Evolutionary conservation across 148 eudicot species (phyloP).

Genomic region (Chenopodium berlandieri): DNA sequence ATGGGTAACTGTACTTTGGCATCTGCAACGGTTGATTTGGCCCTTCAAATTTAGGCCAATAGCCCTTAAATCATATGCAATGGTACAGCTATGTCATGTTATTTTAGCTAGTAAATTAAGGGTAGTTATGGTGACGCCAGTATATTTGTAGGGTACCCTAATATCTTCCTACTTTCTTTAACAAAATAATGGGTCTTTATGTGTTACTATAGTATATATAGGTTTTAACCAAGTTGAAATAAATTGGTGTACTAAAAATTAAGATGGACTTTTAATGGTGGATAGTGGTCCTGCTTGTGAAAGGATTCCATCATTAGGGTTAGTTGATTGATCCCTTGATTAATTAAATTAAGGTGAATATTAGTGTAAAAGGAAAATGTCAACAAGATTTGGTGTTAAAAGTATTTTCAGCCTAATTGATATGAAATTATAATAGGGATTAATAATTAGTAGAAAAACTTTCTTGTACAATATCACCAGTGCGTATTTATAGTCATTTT

Average conservation of each 20-base stretch:
- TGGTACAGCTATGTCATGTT: slow-evolving; percentile 13
- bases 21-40: slow-evolving; percentile 18
- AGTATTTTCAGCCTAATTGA: too few relatives aligned
- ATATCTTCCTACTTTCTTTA: slow-evolving; percentile 9
- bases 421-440: too few relatives aligned
- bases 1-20: slow-evolving; percentile 3
- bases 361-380: background rate
- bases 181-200: background rate
- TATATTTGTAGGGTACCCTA: slow-evolving; percentile 7
- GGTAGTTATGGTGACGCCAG: slow-evolving; percentile 12
- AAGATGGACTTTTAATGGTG: background rate
- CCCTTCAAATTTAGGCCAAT: slow-evolving; percentile 17
- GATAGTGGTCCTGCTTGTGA: slow-evolving; percentile 6
- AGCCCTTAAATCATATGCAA: background rate
- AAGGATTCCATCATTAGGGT: slow-evolving; percentile 6
- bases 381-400: background rate
- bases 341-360: background rate
- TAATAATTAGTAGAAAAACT: too few relatives aligned
- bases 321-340: background rate
- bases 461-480: too few relatives aligned
- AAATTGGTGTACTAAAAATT: background rate
- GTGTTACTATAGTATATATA: background rate
- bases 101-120: background rate
- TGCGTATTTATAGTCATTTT: too few relatives aligned
- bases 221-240: background rate